Base-by-base conservation (phyloP, 2,329 filamentous ascomycete genomes). In the Calonectria pteridis region DNA sequence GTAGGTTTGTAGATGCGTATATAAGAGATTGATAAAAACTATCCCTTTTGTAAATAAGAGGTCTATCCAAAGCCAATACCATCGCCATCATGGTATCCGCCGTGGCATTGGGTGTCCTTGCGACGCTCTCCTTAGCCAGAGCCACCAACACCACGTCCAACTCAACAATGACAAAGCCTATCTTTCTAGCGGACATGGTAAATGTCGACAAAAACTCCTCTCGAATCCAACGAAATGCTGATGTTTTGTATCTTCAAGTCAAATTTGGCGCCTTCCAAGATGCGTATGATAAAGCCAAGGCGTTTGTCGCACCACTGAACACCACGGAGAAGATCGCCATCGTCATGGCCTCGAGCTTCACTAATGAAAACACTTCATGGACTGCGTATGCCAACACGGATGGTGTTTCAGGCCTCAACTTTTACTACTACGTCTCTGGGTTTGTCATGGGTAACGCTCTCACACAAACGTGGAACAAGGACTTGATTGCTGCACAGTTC, bases 301-400 rank as follows among this genome's bases (percentile, higher is more conserved):
- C 63, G 13, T 66, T 66, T 31, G 63, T 66, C 26, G 40, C 43
- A 6, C 29, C 40, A 14, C 40, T 66, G 3, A 66, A 66, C 63
- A 66, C n/a, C 28, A 66, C 63, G 6, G 63, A 66, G 49, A 66
- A 66, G 63, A 66, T 66, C 28, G 28, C 63, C 63, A 66, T 66
- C 23, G 40, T 66, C 11, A 66, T 43, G n/a, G 63, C 33, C 20
- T 33, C 33, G 14, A 66, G 63, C 40, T 50, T 66, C 63, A 66
- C 63, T 3, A 31, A n/a, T 4, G 40, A 66, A 33, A 46, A 66
- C 23, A 35, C 10, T 31, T 58, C 53, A 26, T 66, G 63, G 63
- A 66, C 18, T 23, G 63, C 63, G 1, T 50, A 43, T 43, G 40
- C n/a, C 16, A 66, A 33, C 37, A 66, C 35, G 9, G 63, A 66